phyloP scores from a whole-genome alignment of 495 filamentous ascomycete species.

The Penicillium cosmopolitanum region DNA sequence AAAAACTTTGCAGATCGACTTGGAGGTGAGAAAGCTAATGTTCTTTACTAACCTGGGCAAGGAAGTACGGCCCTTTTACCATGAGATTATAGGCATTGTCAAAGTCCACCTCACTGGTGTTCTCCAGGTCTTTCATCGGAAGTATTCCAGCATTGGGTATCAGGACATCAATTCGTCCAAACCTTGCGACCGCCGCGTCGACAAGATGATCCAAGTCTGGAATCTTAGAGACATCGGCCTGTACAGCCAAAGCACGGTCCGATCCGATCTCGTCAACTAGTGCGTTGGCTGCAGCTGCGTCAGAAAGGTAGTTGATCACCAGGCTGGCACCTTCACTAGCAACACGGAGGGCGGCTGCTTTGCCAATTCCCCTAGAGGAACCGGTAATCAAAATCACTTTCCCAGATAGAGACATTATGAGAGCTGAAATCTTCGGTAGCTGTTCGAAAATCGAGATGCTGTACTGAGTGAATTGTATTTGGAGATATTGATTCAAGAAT shows the following conservation, averaged over 20 bases:
- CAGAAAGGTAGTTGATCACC: conserved; percentile 64
- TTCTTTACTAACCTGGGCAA: conserved; percentile 52
- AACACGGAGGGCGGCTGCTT: conserved; percentile 57
- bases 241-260: conserved; percentile 56
- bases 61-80: conserved; percentile 71
- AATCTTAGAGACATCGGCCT: conserved; percentile 52
- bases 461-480: background rate
- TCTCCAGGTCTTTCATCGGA: conserved; percentile 56
- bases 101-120: conserved; percentile 61
- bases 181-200: conserved; percentile 46
- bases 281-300: conserved; percentile 54
- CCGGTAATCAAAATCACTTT: conserved; percentile 44
- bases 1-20: too few relatives aligned
- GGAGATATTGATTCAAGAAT: background rate
- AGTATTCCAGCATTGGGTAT: conserved; percentile 64
- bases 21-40: background rate
- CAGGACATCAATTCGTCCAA: conserved; percentile 63
- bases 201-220: conserved; percentile 46
- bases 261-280: conserved; percentile 57
- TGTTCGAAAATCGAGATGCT: background rate
- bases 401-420: conserved; percentile 1
- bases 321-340: conserved; percentile 63
- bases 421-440: background rate
- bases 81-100: conserved; percentile 59
- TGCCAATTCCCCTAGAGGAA: conserved; percentile 69